Evolutionary conservation across 148 eudicot species (phyloP).

Genomic region (Bassia scoparia): DNA sequence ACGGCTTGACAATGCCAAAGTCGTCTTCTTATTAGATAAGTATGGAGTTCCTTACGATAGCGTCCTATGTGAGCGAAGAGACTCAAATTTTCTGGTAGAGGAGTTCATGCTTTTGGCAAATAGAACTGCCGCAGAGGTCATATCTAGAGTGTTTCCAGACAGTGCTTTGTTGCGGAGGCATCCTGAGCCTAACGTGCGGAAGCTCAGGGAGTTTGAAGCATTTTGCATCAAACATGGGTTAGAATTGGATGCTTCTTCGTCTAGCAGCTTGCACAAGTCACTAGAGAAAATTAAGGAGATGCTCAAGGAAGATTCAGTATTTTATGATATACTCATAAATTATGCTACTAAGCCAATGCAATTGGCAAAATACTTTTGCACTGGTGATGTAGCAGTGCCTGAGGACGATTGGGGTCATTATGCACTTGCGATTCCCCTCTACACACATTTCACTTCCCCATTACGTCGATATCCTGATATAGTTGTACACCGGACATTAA

Average conservation of each 20-base stretch:
- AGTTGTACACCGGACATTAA: constrained; percentile 70
- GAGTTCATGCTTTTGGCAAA: constrained; percentile 97
- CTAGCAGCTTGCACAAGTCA: constrained; percentile 54
- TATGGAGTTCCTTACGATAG: constrained; percentile 71
- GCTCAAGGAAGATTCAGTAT: constrained; percentile 60
- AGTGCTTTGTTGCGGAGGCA: constrained; percentile 77
- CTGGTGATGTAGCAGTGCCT: constrained; percentile 53
- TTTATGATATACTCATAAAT: constrained; percentile 64
- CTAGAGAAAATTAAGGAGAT: constrained; percentile 55
- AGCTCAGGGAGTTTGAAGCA: constrained; percentile 66
- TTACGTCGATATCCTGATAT: constrained; percentile 88
- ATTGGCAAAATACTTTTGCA: constrained; percentile 75
- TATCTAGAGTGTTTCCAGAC: constrained; percentile 67
- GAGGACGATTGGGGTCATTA: constrained; percentile 69
- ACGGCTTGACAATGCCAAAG: constrained; percentile 61
- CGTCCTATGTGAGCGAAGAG: constrained; percentile 46
- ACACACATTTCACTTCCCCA: constrained; percentile 95
- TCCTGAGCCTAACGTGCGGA: constrained; percentile 78
- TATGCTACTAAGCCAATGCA: constrained; percentile 92
- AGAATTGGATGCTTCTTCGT: constrained; percentile 65
- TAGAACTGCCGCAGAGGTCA: constrained; percentile 78
- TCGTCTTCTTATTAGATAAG: constrained; percentile 61
- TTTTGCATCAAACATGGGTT: constrained; percentile 79
- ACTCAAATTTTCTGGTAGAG: constrained; percentile 76
- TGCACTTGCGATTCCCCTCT: constrained; percentile 81